Evolutionary conservation across 768 basidiomycete species (phyloP).

Genomic region (Leccinum truebloodii): DNA sequence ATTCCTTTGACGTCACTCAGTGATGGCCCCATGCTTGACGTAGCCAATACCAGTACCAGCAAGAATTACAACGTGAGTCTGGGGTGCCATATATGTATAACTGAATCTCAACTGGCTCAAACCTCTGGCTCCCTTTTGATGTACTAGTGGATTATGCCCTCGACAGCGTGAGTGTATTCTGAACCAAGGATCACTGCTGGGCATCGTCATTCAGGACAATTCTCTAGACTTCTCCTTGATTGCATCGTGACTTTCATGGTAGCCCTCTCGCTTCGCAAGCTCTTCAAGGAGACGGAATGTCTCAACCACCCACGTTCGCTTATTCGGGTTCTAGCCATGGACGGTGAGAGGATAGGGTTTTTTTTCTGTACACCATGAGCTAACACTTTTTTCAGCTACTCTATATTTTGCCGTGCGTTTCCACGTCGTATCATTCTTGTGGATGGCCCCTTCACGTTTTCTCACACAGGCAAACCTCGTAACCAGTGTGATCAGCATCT

Average conservation of each 20-base stretch:
- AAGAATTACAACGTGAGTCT: not conserved
- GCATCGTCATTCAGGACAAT: not conserved
- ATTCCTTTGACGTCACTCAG: not conserved
- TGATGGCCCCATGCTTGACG: not conserved
- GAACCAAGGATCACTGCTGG: not conserved
- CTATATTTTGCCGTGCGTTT: not conserved
- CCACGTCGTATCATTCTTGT: not conserved
- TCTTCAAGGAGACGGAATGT: not conserved
- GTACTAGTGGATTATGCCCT: not conserved
- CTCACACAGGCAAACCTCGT: not conserved
- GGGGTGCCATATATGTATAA: not conserved
- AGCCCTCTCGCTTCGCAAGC: conserved; percentile 1
- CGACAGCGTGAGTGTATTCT: not conserved
- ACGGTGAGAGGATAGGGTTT: conserved; percentile 11
- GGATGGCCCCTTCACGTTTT: not conserved
- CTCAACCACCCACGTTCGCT: not conserved
- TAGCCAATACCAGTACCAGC: not conserved
- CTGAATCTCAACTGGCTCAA: not conserved
- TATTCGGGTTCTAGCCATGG: not conserved
- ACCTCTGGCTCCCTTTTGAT: not conserved
- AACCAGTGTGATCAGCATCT: not conserved
- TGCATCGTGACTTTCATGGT: not conserved
- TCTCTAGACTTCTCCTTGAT: conserved; percentile 5
- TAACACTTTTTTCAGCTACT: not conserved
- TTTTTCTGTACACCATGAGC: too few species aligned